These are phyloP conservation scores for Penicillium samsonianum DNA, from an alignment of 495 filamentous ascomycete genomes.

Conservation along the genomic window DNA sequence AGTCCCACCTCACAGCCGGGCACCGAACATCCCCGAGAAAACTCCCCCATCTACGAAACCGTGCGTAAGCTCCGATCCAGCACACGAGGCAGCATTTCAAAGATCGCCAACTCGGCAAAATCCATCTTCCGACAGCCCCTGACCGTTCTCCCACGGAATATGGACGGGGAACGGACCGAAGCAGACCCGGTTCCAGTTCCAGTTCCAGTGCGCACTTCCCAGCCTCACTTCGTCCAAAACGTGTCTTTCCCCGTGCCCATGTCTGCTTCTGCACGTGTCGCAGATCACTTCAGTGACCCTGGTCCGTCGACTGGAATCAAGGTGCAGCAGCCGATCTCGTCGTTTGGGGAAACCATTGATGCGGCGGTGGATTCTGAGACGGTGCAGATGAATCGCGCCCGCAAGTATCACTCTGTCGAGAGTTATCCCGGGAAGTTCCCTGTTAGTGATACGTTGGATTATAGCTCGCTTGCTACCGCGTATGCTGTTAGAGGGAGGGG, in stretches of 20 bases:
- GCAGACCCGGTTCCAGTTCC: neutral
- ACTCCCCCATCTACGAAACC: conserved; percentile 13
- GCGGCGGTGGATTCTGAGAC: conserved; percentile 2
- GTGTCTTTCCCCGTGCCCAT: neutral
- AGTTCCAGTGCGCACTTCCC: neutral
- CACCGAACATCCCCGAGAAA: neutral
- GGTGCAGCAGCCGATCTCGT: neutral
- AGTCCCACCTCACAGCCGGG: neutral
- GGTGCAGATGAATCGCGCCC: conserved; percentile 7
- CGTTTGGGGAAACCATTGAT: conserved; percentile 1
- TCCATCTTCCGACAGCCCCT: conserved; percentile 2
- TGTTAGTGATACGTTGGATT: conserved; percentile 35
- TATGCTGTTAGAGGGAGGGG: conserved; percentile 27
- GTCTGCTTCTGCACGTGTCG: conserved; percentile 1
- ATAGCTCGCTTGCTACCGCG: conserved; percentile 31
- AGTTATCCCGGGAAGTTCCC: conserved; percentile 42
- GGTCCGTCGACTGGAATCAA: neutral
- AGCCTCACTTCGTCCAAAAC: neutral
- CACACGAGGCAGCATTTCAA: conserved; percentile 3
- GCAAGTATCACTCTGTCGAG: conserved; percentile 31
- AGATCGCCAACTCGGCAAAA: conserved; percentile 7
- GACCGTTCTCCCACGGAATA: neutral
- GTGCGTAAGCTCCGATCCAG: neutral
- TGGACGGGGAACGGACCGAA: neutral
- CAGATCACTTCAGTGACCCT: conserved; percentile 10